Evolutionary conservation across 108 stramenopile species (phyloP), one percentile per base, ranked within the genome.

Genomic region (Cyclotella distinguenda): DNA sequence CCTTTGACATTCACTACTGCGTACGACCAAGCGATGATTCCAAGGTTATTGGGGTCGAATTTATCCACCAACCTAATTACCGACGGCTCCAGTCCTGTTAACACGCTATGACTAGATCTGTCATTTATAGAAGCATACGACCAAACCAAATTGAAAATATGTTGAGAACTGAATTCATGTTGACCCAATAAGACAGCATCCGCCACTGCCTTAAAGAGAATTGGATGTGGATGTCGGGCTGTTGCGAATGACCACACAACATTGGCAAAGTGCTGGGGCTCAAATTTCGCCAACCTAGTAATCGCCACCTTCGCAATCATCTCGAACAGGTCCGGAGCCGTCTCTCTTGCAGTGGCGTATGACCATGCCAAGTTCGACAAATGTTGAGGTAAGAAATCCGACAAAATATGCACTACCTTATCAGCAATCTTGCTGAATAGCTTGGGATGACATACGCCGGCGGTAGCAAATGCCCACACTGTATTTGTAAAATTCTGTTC

Each of bases 131-230:
- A 55, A 0, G 54, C 53, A 47, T 55, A 60, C 7, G 48, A 42
- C 71, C 71, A 72, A 27, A 72, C 27, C 39, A 66, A 23, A 30
- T 72, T 72, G n/a, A 55, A 31, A 0, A 72, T 40, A 22, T 72
- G 62, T 55, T 72, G 71, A 15, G 54, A 30, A 11, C 34, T 63
- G 28, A 70, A 70, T 33, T 65, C 64, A 5, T 40, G 15, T 6
- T 16, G 40, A 15, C 64, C 40, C 27, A 33, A 12, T 0, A 43
- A 30, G 10, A 40, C 64, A 43, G 30, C 39, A 8, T 3, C 1
- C 4, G 64, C 51, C 13, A 65, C 30, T 28, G 50, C 38, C 34
- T 49, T 40, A 40, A 65, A 65, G 19, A 65, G 52, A 23, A 21
- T 28, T 28, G 44, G 31, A 28, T 65, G 50, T 10, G 27, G 27